Percentiles rank a stretch among this genome's conserved stretches.
Evolutionary conservation across 306 rosid species (phyloP).

Genomic region (Gillenia trifoliata): DNA sequence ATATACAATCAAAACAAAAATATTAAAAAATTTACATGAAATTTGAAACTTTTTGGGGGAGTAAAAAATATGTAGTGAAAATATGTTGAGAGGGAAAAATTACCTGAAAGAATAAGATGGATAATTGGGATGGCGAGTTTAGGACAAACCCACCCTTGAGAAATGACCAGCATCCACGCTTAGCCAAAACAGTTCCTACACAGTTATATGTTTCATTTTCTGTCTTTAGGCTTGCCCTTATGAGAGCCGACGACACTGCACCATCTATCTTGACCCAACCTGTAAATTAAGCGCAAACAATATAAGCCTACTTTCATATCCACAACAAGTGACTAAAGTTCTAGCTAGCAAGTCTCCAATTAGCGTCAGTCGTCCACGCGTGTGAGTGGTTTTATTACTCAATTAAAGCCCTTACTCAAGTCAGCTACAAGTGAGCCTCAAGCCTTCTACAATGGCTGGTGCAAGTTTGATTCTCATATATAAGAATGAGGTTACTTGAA

Average conservation of each 20-base stretch:
- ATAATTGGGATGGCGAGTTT: constrained; percentile 32
- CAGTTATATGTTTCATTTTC: constrained; percentile 39
- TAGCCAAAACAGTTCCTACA: constrained; percentile 72
- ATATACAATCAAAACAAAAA: not conserved
- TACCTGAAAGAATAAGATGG: constrained; percentile 61
- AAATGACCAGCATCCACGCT: constrained; percentile 85
- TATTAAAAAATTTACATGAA: not conserved
- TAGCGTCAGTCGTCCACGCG: not conserved
- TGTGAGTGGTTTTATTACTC: not conserved
- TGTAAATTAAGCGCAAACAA: constrained; percentile 7
- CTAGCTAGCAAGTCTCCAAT: too few relatives aligned
- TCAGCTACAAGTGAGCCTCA: too few relatives aligned
- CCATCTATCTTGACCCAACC: constrained; percentile 68
- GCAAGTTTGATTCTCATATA: too few relatives aligned
- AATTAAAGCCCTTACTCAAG: too few relatives aligned
- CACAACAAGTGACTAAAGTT: not conserved
- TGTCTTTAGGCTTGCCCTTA: constrained; percentile 53
- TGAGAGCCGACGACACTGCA: constrained; percentile 42
- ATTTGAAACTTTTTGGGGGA: not conserved
- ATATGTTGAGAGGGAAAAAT: not conserved
- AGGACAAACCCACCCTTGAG: constrained; percentile 91
- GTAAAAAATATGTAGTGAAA: not conserved
- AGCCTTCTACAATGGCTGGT: too few relatives aligned
- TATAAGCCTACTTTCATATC: not conserved
- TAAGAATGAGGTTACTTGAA: too few relatives aligned